Percentiles rank a stretch among this genome's conserved stretches.
Conservation (phyloP, 768 basidiomycete genomes). For the Pholiota molesta region DNA sequence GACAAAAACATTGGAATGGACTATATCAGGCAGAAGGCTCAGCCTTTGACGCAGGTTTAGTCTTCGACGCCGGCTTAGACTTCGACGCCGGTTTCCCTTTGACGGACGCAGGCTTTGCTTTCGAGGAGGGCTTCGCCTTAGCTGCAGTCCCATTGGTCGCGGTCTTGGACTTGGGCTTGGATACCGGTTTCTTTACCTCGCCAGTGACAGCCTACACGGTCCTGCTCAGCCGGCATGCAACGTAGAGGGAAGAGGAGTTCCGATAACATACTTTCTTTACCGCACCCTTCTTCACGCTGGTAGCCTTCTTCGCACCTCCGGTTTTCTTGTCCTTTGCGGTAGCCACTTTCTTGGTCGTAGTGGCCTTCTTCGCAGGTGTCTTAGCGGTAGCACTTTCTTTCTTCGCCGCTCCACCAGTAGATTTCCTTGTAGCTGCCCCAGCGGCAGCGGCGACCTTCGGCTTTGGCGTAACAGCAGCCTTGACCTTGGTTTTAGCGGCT, state of each 20-base stretch:
- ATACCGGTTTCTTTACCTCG: constrained; percentile 38
- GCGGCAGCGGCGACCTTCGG: constrained; percentile 28
- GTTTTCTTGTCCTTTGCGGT: constrained; percentile 34
- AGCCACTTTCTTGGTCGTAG: constrained; percentile 16
- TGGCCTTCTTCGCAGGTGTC: constrained; percentile 19
- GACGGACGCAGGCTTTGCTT: constrained; percentile 29
- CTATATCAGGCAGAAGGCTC: neutral
- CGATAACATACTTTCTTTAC: constrained; percentile 60
- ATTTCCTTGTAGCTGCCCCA: constrained; percentile 26
- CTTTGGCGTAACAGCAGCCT: constrained; percentile 28
- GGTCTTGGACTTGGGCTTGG: constrained; percentile 33
- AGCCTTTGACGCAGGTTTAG: constrained; percentile 22
- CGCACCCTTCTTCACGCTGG: constrained; percentile 36
- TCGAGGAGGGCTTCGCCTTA: constrained; percentile 29
- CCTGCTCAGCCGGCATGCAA: neutral
- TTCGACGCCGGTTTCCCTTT: constrained; percentile 36
- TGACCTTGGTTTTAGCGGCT: constrained; percentile 25
- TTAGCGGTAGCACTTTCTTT: constrained; percentile 44
- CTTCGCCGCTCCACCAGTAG: constrained; percentile 47
- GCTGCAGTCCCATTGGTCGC: constrained; percentile 18
- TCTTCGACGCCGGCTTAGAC: constrained; percentile 27
- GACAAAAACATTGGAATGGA: neutral
- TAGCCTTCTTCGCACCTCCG: constrained; percentile 23
- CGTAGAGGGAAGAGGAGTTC: neutral
- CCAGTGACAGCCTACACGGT: constrained; percentile 38